phyloP scores from a whole-genome alignment of 768 basidiomycete species.

The Russula vinacea region DNA sequence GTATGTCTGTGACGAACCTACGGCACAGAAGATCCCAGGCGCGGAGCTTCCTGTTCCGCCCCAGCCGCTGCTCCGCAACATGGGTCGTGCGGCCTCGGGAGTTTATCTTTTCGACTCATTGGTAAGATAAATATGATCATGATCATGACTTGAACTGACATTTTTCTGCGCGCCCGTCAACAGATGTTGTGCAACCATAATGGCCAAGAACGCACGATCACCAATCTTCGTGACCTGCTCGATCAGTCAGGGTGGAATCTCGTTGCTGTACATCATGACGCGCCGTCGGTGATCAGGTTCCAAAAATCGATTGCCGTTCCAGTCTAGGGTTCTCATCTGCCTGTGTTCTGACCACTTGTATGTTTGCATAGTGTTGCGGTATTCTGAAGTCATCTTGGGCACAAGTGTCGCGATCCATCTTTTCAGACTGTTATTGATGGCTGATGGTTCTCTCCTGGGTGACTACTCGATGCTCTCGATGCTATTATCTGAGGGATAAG shows the following conservation, averaged over 20 bases:
- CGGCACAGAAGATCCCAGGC: conserved; percentile 23
- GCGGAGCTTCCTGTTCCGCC: conserved; percentile 25
- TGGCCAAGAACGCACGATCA: conserved; percentile 16
- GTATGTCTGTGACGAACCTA: conserved; percentile 31
- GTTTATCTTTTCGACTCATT: conserved; percentile 28
- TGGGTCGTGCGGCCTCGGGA: conserved; percentile 27
- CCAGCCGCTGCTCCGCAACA: conserved; percentile 31
- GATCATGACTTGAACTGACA: not conserved
- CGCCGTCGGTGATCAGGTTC: not conserved
- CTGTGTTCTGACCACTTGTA: too few species aligned
- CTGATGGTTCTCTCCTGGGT: too few species aligned
- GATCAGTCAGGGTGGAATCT: conserved; percentile 8
- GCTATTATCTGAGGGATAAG: too few species aligned
- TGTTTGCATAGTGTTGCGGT: too few species aligned
- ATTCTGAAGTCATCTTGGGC: too few species aligned
- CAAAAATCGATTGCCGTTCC: conserved; percentile 11
- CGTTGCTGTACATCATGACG: not conserved
- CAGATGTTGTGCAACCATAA: conserved; percentile 10
- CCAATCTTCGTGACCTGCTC: conserved; percentile 11
- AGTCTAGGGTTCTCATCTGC: not conserved
- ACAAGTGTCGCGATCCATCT: too few species aligned
- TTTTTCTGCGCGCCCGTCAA: too few species aligned
- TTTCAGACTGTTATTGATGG: too few species aligned
- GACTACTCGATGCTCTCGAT: too few species aligned
- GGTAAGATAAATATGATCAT: conserved; percentile 15